phyloP scores from a whole-genome alignment of 495 filamentous ascomycete species.

The Thermochaetoides thermophila region DNA sequence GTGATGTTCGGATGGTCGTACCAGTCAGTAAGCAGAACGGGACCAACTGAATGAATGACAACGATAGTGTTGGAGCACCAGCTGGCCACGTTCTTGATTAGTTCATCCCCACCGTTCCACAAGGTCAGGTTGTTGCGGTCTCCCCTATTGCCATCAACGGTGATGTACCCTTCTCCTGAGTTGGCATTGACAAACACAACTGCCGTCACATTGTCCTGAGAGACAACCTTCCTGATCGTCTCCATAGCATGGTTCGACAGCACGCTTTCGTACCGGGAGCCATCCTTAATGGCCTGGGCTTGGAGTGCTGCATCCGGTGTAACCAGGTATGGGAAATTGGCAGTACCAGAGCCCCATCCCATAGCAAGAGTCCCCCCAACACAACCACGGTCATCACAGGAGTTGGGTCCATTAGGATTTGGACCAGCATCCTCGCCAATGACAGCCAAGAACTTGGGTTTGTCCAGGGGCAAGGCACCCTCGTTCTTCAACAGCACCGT shows the following conservation, averaged over 20 bases:
- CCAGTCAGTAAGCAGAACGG: conserved; percentile 65
- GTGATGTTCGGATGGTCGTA: conserved; percentile 82
- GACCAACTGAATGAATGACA: conserved; percentile 72
- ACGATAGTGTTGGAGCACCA: conserved; percentile 85
- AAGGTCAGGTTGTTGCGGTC: conserved; percentile 90
- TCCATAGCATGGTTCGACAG: conserved; percentile 54
- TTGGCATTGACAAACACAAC: conserved; percentile 86
- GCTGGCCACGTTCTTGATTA: conserved; percentile 63
- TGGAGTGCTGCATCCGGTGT: conserved; percentile 79
- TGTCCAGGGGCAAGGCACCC: conserved; percentile 58
- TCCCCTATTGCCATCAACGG: conserved; percentile 68
- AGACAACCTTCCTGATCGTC: conserved; percentile 44
- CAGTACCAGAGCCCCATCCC: conserved; percentile 86
- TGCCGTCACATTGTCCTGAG: conserved; percentile 49
- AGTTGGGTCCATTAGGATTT: conserved; percentile 70
- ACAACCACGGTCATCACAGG: conserved; percentile 71
- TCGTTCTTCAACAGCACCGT: conserved; percentile 84
- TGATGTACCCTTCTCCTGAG: conserved; percentile 76
- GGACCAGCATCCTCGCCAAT: conserved; percentile 73
- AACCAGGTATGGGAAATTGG: conserved; percentile 83
- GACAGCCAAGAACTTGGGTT: conserved; percentile 63
- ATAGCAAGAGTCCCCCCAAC: conserved; percentile 78
- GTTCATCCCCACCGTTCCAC: conserved; percentile 65
- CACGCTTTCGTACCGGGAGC: conserved; percentile 54
- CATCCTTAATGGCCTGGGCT: conserved; percentile 47